These are phyloP conservation scores for Exobasidium rhododendri DNA, from an alignment of 1,284 basidiomycete species.

Conservation along the genomic window DNA sequence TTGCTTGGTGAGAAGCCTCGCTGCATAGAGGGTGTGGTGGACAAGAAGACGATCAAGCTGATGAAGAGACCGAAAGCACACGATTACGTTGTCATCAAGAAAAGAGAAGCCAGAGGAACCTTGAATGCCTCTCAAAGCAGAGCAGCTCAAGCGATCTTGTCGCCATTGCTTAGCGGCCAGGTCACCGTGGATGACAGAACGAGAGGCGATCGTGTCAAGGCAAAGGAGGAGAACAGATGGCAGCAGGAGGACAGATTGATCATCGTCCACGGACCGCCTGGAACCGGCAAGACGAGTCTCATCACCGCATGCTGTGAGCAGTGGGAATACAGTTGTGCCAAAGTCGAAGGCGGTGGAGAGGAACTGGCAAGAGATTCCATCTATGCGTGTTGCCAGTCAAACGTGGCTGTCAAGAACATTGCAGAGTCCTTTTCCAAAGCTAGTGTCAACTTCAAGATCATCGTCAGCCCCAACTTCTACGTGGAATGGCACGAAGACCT, in stretches of 20 bases:
- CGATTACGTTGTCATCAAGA: not conserved
- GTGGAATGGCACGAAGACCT: constrained; percentile 19
- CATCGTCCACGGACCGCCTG: constrained; percentile 8
- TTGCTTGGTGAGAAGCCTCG: not conserved
- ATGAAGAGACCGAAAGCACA: not conserved
- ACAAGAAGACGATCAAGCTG: constrained; percentile 3
- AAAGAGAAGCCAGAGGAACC: not conserved
- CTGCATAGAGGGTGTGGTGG: not conserved
- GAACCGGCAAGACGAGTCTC: constrained; percentile 6
- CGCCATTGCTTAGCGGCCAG: not conserved
- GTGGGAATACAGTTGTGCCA: not conserved
- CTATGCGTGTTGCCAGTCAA: constrained; percentile 10
- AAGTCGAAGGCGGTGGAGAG: not conserved
- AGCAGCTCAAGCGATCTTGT: constrained; percentile 3
- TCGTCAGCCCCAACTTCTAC: constrained; percentile 1
- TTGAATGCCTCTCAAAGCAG: constrained; percentile 1
- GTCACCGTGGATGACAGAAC: not conserved
- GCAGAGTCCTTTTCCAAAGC: constrained; percentile 6
- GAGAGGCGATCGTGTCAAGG: not conserved
- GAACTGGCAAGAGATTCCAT: not conserved
- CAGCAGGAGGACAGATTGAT: not conserved
- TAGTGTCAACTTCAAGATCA: constrained; percentile 10
- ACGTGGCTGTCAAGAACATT: constrained; percentile 17
- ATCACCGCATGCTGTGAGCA: constrained; percentile 7
- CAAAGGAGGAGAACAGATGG: not conserved